phyloP scores from a whole-genome alignment of 1,284 basidiomycete species.

The Termitomyces sp. region DNA sequence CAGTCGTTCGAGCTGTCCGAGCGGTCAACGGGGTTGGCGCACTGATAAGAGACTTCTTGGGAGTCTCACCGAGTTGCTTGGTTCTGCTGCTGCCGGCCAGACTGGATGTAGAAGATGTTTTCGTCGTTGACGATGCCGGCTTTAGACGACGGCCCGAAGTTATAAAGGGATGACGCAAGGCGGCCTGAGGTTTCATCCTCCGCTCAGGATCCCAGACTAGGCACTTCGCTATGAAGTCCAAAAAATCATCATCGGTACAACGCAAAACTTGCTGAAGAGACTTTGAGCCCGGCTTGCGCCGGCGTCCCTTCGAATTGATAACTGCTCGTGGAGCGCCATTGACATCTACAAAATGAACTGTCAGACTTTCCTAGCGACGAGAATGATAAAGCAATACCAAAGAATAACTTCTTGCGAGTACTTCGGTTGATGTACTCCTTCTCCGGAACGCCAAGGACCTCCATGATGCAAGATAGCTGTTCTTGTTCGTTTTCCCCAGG shows the following conservation, averaged over 20 bases:
- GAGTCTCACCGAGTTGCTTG: conserved; percentile 62
- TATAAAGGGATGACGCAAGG: conserved; percentile 89
- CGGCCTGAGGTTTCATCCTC: conserved; percentile 90
- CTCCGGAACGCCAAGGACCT: conserved; percentile 94
- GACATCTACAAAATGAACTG: conserved; percentile 55
- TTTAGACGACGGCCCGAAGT: conserved; percentile 57
- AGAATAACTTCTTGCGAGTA: conserved; percentile 92
- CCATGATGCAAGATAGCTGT: conserved; percentile 99
- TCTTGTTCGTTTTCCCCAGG: conserved; percentile 99
- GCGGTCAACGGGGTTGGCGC: conserved; percentile 80
- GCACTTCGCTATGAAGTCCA: conserved; percentile 94
- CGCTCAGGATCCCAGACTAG: conserved; percentile 97
- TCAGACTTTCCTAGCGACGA: neutral
- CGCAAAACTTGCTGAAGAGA: conserved; percentile 85
- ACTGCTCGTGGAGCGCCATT: conserved; percentile 90
- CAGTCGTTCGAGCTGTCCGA: conserved; percentile 54
- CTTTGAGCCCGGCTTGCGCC: conserved; percentile 88
- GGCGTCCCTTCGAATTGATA: conserved; percentile 94
- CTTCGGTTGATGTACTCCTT: conserved; percentile 93
- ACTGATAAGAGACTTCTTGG: conserved; percentile 82
- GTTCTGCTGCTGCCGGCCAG: conserved; percentile 42
- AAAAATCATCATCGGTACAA: conserved; percentile 83
- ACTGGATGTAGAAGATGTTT: conserved; percentile 49
- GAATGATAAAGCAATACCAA: conserved; percentile 54
- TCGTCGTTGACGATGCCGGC: conserved; percentile 39